Base-by-base conservation (phyloP, 768 basidiomycete genomes). In the Leccinum variicolor region DNA sequence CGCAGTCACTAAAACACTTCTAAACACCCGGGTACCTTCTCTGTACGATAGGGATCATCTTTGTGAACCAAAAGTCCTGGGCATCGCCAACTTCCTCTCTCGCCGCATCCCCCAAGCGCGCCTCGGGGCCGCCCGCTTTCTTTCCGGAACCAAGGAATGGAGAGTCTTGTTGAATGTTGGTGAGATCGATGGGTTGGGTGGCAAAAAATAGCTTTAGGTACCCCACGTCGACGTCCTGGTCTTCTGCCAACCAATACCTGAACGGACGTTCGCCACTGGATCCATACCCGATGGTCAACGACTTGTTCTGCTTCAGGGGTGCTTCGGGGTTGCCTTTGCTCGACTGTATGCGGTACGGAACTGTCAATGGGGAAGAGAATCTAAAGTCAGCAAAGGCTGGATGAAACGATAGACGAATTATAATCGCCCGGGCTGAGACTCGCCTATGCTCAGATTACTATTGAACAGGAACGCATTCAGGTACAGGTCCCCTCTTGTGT, bases 381-480 rank as follows among this genome's bases (percentile, higher is more conserved):
- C 10, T 5, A 19, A 2, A 13, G n/a, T 64, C 28, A 56, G 5
- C 29, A 2, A 23, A 7, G 21, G 39, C 6, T 33, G 26, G 23
- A 53, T 4, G 6, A 33, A 26, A 9, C 14, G 45, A 4, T 29
- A 23, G 26, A 53, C 3, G 5, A 33, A 26, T 4, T 0, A 28
- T 19, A 3, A 41, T 2, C 4, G 26, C 4, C 14, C 4, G 8
- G 10, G 21, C 36, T 13, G 17, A 23, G 21, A 28, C 52, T 45
- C 69, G 74, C 74, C 66, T 50, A 79, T 75, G 2, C 68, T 66
- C 39, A 77, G 57, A 52, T 74, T 73, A n/a, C 66, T 69, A 8
- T 79, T 77, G 52, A 79, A 80, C 54, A 76, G 74, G 61, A 78
- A 77, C 5, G 77, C 66, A 29, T 75, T 75, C 21, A 76, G 64